These are phyloP conservation scores for Candida ficus DNA, from an alignment of 805 yeast species.

Conservation along the genomic window DNA sequence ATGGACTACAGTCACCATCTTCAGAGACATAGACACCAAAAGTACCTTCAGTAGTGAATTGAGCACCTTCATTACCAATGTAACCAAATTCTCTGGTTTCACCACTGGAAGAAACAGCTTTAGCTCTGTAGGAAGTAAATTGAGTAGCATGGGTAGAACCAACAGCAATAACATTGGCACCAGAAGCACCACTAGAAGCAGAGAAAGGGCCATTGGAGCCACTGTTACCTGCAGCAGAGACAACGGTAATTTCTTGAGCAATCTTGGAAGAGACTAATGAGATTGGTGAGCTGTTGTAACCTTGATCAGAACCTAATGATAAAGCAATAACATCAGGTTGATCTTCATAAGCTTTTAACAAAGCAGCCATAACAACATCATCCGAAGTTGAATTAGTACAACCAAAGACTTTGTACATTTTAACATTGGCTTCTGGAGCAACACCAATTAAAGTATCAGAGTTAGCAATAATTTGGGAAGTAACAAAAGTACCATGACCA, in stretches of 20 bases:
- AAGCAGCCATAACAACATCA: conserved; percentile 13
- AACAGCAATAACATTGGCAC: conserved; percentile 10
- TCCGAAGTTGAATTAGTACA: conserved; percentile 7
- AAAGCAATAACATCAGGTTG: conserved; percentile 11
- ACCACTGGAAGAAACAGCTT: conserved; percentile 8
- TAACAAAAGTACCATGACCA: conserved; percentile 17
- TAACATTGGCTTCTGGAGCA: conserved; percentile 16
- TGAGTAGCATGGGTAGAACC: conserved; percentile 13
- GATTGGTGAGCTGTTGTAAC: conserved; percentile 10
- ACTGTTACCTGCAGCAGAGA: conserved; percentile 16
- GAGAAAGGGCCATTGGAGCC: conserved; percentile 11
- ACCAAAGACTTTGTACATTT: conserved; percentile 15
- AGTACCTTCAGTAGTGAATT: conserved; percentile 3
- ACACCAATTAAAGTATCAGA: conserved; percentile 8
- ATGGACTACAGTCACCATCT: conserved; percentile 3
- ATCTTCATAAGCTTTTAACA: conserved; percentile 13
- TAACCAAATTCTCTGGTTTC: conserved; percentile 8
- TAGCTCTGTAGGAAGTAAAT: conserved; percentile 4
- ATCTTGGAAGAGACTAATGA: conserved; percentile 10
- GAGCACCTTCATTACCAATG: conserved; percentile 2
- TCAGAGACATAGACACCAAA: conserved; percentile 1
- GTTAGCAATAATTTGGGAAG: conserved; percentile 12
- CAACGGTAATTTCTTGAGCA: conserved; percentile 8
- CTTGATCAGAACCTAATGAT: conserved; percentile 12
- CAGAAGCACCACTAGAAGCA: conserved; percentile 14